phyloP scores from a whole-genome alignment of 306 rosid species.

The Acacia acuminata region DNA sequence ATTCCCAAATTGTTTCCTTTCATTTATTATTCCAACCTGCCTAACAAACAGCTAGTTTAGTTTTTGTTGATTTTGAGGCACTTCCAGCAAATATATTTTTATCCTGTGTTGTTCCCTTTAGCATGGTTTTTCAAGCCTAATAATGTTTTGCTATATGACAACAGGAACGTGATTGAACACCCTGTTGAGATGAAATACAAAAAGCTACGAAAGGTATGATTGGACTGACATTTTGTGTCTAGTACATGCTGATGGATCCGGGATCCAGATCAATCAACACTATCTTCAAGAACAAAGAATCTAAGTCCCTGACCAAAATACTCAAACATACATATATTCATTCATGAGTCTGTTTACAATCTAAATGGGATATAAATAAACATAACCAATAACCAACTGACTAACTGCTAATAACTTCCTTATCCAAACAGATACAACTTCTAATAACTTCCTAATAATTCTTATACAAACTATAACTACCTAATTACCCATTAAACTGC shows the following conservation, averaged over 20 bases:
- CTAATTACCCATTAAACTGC: too few relatives aligned
- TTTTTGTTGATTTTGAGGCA: neutral
- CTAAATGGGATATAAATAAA: too few relatives aligned
- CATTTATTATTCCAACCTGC: neutral
- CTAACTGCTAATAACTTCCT: too few relatives aligned
- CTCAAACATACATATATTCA: too few relatives aligned
- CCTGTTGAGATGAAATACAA: constrained; percentile 74
- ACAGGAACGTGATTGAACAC: constrained; percentile 84
- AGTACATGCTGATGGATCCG: constrained; percentile 22
- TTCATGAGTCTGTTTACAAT: too few relatives aligned
- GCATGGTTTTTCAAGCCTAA: constrained; percentile 13
- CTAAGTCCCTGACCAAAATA: too few relatives aligned
- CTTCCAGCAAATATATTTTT: constrained; percentile 6
- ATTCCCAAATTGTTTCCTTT: neutral
- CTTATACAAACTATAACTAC: too few relatives aligned
- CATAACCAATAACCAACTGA: too few relatives aligned
- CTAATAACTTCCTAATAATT: too few relatives aligned
- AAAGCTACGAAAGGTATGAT: constrained; percentile 76
- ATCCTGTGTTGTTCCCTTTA: constrained; percentile 14
- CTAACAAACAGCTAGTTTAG: neutral
- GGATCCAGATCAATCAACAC: too few relatives aligned
- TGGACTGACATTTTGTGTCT: neutral
- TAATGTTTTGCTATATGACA: constrained; percentile 29
- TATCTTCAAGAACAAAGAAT: too few relatives aligned
- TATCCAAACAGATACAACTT: too few relatives aligned